phyloP scores from a whole-genome alignment of 2,329 filamentous ascomycete species.

The Pseudogymnoascus sp. region DNA sequence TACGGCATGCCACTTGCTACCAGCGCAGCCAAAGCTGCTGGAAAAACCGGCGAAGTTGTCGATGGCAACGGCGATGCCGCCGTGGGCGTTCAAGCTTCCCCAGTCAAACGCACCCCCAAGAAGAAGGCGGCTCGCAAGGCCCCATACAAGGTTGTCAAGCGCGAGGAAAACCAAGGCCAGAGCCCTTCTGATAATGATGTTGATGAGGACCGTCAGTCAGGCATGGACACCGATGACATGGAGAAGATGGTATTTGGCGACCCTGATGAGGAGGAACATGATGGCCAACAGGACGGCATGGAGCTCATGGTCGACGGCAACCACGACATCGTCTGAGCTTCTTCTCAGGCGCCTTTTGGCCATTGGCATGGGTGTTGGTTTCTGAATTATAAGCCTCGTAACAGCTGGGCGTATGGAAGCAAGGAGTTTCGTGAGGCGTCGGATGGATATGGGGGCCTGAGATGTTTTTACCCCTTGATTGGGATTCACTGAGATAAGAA shows the following conservation, averaged over 20 bases:
- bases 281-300: background rate
- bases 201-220: background rate
- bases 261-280: background rate
- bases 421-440: background rate
- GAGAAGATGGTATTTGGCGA: background rate
- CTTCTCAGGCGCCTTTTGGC: background rate
- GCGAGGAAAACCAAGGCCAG: background rate
- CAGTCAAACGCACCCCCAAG: conserved; percentile 5
- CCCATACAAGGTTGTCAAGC: conserved; percentile 13
- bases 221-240: background rate
- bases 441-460: background rate
- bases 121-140: conserved; percentile 11
- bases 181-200: background rate
- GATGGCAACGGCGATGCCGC: conserved; percentile 10
- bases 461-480: background rate
- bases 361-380: background rate
- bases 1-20: conserved; percentile 18
- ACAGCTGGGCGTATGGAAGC: background rate
- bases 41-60: background rate
- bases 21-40: background rate
- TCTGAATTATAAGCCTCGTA: background rate
- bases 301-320: background rate
- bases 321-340: background rate
- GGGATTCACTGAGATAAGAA: background rate
- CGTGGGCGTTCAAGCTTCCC: background rate